A percentile compares a stretch with the other conserved stretches of the same genome.
Conservation (phyloP, 352 stramenopile genomes). For the Globisporangium orthogonon region DNA sequence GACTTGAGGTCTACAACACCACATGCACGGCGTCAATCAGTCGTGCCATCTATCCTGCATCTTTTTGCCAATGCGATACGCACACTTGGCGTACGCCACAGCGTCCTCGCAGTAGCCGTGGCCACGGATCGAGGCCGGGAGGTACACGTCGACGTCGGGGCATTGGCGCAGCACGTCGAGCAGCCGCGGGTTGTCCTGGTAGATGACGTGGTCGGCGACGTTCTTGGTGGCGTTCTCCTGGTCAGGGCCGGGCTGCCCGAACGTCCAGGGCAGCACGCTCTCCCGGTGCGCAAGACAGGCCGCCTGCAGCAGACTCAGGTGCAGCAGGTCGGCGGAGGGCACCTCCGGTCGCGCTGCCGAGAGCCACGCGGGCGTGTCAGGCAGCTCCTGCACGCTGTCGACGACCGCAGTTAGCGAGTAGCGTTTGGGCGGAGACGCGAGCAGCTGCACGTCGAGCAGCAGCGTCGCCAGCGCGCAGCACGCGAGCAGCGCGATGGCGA, state of each 20-base stretch:
- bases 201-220: constrained; percentile 37
- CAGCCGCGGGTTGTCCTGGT: constrained; percentile 7
- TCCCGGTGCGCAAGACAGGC: constrained; percentile 17
- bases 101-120: constrained; percentile 69
- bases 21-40: no score
- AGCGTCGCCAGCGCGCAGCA: neutral
- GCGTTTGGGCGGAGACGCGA: neutral
- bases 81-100: constrained; percentile 57
- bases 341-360: neutral
- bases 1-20: constrained; percentile 26
- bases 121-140: constrained; percentile 34
- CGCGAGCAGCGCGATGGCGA: neutral
- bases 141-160: constrained; percentile 54
- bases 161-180: constrained; percentile 14
- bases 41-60: no score
- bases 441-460: neutral
- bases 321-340: constrained; percentile 11
- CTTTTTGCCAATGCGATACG: no score
- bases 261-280: constrained; percentile 22
- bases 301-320: constrained; percentile 20
- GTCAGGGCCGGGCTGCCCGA: constrained; percentile 1
- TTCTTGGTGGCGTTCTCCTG: constrained; percentile 4
- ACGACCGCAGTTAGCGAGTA: neutral
- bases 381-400: neutral
- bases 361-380: constrained; percentile 1